These are phyloP conservation scores for Helichrysum umbraculigerum DNA, from an alignment of 129 eudicot species.

Conservation along the genomic window DNA sequence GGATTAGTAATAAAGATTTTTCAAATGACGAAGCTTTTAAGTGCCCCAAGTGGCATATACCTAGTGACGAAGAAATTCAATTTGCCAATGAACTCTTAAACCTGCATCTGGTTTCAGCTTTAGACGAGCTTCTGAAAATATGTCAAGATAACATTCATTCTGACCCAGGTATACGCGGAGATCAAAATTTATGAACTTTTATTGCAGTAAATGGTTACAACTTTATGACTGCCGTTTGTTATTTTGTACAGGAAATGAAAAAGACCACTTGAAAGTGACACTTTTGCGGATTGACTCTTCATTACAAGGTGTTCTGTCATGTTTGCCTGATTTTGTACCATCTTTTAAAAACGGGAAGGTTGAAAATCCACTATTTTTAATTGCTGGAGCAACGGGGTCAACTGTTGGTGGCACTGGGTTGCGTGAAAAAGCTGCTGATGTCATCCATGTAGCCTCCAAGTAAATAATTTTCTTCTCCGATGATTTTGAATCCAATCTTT, in stretches of 20 bases:
- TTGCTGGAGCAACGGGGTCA: slow-evolving; percentile 94
- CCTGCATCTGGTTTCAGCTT: slow-evolving; percentile 79
- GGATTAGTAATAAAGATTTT: slow-evolving; percentile 85
- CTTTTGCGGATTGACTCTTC: slow-evolving; percentile 92
- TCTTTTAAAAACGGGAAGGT: slow-evolving; percentile 54
- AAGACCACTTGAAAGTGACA: slow-evolving; percentile 97
- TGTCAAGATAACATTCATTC: slow-evolving; percentile 81
- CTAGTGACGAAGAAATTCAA: slow-evolving; percentile 69
- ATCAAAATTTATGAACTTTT: slow-evolving; percentile 5
- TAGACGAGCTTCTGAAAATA: slow-evolving; percentile 74
- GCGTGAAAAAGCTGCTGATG: slow-evolving; percentile 77
- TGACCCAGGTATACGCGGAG: slow-evolving; percentile 64
- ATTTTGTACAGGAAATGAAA: slow-evolving; percentile 68
- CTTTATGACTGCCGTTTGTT: slow-evolving; percentile 10
- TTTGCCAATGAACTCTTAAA: slow-evolving; percentile 88
- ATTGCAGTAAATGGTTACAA: not conserved
- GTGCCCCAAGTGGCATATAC: slow-evolving; percentile 89
- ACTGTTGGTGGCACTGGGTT: slow-evolving; percentile 67
- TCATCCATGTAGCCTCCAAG: slow-evolving; percentile 88
- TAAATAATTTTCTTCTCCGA: slow-evolving; percentile 23
- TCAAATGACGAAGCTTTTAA: slow-evolving; percentile 40
- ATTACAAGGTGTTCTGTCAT: slow-evolving; percentile 92
- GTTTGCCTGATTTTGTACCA: slow-evolving; percentile 92
- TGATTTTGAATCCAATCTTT: not conserved
- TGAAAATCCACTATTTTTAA: slow-evolving; percentile 63